Evolutionary conservation across 2,329 filamentous ascomycete genomes (phyloP), one percentile per base, ranked within the genome.

Genomic region (Calonectria fujianensis): DNA sequence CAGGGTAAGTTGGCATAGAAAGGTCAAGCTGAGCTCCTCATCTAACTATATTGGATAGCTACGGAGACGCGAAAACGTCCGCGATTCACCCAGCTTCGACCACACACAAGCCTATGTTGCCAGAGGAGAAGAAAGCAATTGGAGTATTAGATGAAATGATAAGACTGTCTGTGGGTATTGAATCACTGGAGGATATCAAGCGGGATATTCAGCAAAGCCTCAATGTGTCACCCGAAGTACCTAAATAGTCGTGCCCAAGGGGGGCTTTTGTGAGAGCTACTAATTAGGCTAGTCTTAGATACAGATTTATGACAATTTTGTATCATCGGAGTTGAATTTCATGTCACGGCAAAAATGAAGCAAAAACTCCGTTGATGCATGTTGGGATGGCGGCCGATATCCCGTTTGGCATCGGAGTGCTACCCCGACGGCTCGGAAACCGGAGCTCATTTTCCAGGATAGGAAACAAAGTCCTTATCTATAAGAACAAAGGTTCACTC

Each of bases 11-110:
- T n/a, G 6, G 18, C 37, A 13, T 18, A 13, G 24, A 3, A 57
- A 32, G 18, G 9, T 35, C 3, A 9, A n/a, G 9, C n/a, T n/a
- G 7, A 8, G 9, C 4, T 18, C 18, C 41, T n/a, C 7, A 8
- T 57, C 52, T 57, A 24, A 57, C 52, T 1, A 35, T n/a, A 18
- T 7, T 3, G 13, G 10, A 18, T 3, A 57, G 52, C 52, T 57
- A 57, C 20, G 52, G 52, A 35, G 52, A 57, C 9, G 52, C 52
- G 18, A 57, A 57, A 20, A 57, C 29, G 4, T 57, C 52, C 4
- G 52, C 52, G 20, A 31, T 57, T 31, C 31, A 57, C 52, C 52
- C 52, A 31, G 52, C 52, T 4, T 57, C 52, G 18, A 57, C 52
- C 11, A 57, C 52, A 57, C 52, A 57, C 32, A 20, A 57, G 20